Conservation (phyloP, 2,329 filamentous ascomycete genomes). For the Cladosporium oxysporum region DNA sequence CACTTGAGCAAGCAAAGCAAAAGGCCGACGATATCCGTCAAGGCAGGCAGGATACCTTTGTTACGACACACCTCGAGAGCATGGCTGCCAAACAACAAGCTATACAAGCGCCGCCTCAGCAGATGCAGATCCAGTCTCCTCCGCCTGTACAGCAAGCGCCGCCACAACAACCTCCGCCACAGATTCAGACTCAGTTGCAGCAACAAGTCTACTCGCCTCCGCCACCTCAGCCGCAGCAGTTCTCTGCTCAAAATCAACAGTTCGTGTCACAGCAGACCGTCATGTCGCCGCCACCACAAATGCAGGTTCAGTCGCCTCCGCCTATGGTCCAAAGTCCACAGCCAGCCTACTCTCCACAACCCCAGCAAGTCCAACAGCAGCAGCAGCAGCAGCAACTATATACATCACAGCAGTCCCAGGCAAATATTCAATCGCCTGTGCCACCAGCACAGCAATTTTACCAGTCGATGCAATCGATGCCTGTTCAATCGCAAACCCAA, state of each 20-base stretch:
- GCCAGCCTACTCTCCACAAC: not conserved
- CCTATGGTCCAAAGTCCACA: not conserved
- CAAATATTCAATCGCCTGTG: not conserved
- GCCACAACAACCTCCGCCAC: not conserved
- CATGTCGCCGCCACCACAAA: not conserved
- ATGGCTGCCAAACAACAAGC: constrained; percentile 1
- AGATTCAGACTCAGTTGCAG: not conserved
- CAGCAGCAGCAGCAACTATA: not conserved
- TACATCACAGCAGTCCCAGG: not conserved
- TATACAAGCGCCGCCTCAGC: not conserved
- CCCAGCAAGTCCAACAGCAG: not conserved
- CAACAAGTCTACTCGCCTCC: not conserved
- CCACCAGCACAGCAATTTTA: not conserved
- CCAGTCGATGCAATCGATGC: not conserved
- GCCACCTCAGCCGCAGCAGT: not conserved
- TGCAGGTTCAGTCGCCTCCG: not conserved
- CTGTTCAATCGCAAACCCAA: not conserved
- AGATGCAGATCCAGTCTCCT: constrained; percentile 5
- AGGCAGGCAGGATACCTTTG: constrained; percentile 9
- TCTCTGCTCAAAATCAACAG: not conserved
- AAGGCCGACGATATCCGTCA: constrained; percentile 11
- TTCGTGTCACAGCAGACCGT: not conserved
- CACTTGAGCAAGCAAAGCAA: constrained; percentile 7
- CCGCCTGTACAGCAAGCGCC: not conserved
- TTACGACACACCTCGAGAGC: not conserved